These are phyloP conservation scores for Croton laevigatus DNA, from an alignment of 441 rosid genomes.

Conservation along the genomic window DNA sequence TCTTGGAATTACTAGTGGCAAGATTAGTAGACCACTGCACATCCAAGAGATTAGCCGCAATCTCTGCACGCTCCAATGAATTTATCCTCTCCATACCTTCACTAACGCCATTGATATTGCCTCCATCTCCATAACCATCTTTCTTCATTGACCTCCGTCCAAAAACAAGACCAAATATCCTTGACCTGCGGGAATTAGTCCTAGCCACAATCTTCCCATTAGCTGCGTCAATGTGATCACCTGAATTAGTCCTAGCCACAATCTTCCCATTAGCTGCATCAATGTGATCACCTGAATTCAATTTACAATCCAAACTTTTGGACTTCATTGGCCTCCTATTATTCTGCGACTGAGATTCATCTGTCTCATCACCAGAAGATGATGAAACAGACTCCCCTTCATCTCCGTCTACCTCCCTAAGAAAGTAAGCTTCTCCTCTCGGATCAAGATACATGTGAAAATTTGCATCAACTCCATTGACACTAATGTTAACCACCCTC, in stretches of 20 bases:
- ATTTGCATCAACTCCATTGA: conserved; percentile 76
- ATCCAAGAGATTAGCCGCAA: conserved; percentile 88
- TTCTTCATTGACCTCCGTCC: conserved; percentile 57
- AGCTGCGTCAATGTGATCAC: conserved; percentile 26
- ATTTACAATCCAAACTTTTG: conserved; percentile 48
- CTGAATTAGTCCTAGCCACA: conserved; percentile 40
- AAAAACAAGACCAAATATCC: conserved; percentile 69
- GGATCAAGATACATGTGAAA: conserved; percentile 87
- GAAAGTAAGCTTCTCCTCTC: conserved; percentile 91
- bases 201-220: conserved; percentile 48
- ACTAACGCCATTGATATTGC: conserved; percentile 18
- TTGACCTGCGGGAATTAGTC: conserved; percentile 44
- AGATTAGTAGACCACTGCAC: conserved; percentile 87
- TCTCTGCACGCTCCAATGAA: conserved; percentile 78
- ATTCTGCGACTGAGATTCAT: conserved; percentile 28
- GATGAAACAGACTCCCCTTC: conserved; percentile 44
- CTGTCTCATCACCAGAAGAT: conserved; percentile 64
- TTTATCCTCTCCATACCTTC: conserved; percentile 32
- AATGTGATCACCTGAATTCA: conserved; percentile 25
- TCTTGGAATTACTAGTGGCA: conserved; percentile 36
- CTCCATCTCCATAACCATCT: conserved; percentile 31
- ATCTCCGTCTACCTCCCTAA: conserved; percentile 58
- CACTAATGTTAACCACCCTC: conserved; percentile 57
- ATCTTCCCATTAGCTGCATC: conserved; percentile 40
- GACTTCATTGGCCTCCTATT: conserved; percentile 47